phyloP scores from a whole-genome alignment of 225 moss, liverwort and hornwort species.

The Antitrichia curtipendula region DNA sequence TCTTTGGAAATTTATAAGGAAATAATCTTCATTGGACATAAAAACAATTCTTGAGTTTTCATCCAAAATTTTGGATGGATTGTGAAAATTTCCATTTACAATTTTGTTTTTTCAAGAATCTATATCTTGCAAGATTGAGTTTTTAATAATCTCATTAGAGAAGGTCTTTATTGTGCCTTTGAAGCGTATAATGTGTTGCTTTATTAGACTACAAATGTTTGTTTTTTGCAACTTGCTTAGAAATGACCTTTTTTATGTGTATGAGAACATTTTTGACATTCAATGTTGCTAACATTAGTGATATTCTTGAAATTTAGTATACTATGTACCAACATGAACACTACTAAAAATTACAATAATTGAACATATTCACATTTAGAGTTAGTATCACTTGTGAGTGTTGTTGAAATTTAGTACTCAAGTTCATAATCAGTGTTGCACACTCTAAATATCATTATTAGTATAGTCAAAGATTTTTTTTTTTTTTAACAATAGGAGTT shows the following conservation, averaged over 20 bases:
- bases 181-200: fast-evolving
- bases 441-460: background rate
- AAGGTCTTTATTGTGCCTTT: background rate
- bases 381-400: background rate
- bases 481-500: background rate
- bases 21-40: background rate
- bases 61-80: background rate
- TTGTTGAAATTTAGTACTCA: background rate
- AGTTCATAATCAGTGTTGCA: background rate
- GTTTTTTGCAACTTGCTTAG: background rate
- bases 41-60: background rate
- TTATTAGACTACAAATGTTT: fast-evolving
- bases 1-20: background rate
- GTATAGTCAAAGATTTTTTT: background rate
- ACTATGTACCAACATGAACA: background rate
- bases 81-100: fast-evolving
- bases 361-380: background rate
- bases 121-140: background rate
- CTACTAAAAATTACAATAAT: background rate
- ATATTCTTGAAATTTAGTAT: background rate
- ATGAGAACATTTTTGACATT: background rate
- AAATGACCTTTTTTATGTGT: background rate
- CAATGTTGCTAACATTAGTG: background rate
- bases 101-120: too few relatives aligned
- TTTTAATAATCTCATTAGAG: background rate